These are phyloP conservation scores for Diplodia intermedia DNA, from an alignment of 2,329 filamentous ascomycete genomes.

Conservation along the genomic window DNA sequence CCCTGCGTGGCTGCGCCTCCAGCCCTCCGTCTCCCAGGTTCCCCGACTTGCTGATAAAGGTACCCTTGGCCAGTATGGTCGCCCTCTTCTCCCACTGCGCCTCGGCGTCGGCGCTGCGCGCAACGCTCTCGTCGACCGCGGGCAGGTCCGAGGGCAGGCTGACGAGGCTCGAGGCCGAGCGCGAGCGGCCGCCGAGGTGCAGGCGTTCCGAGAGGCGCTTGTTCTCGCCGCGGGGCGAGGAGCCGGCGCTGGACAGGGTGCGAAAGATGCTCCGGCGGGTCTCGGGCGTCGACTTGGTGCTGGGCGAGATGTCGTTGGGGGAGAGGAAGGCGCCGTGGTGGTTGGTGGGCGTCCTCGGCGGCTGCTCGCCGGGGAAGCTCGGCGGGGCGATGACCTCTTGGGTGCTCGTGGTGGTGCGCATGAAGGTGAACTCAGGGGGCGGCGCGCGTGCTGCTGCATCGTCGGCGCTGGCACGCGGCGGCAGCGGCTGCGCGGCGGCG, in stretches of 20 bases:
- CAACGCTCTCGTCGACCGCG: conserved; percentile 63
- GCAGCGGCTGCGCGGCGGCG: neutral
- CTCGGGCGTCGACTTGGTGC: conserved; percentile 34
- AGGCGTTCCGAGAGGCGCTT: conserved; percentile 72
- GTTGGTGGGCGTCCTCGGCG: neutral
- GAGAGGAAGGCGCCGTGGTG: conserved; percentile 8
- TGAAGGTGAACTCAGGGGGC: conserved; percentile 70
- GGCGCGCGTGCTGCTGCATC: conserved; percentile 35
- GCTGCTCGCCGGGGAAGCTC: conserved; percentile 54
- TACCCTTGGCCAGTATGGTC: conserved; percentile 77
- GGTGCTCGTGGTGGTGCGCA: conserved; percentile 81
- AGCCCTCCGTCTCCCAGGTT: conserved; percentile 11
- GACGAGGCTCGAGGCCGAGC: conserved; percentile 65
- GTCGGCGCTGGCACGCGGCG: conserved; percentile 29
- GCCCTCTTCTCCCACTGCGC: conserved; percentile 91
- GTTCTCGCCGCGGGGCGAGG: conserved; percentile 39
- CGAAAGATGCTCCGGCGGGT: conserved; percentile 40
- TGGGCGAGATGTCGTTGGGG: conserved; percentile 35
- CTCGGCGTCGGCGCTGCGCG: conserved; percentile 54
- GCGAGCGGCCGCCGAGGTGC: conserved; percentile 63
- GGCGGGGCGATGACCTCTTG: conserved; percentile 81
- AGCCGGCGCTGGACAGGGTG: conserved; percentile 39
- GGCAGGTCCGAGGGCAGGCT: conserved; percentile 83
- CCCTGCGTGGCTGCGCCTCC: conserved; percentile 33
- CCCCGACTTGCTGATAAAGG: conserved; percentile 48